Evolutionary conservation across 345 rosid genomes (phyloP), one percentile per base, ranked within the genome.

Genomic region (Eucalyptus albens): DNA sequence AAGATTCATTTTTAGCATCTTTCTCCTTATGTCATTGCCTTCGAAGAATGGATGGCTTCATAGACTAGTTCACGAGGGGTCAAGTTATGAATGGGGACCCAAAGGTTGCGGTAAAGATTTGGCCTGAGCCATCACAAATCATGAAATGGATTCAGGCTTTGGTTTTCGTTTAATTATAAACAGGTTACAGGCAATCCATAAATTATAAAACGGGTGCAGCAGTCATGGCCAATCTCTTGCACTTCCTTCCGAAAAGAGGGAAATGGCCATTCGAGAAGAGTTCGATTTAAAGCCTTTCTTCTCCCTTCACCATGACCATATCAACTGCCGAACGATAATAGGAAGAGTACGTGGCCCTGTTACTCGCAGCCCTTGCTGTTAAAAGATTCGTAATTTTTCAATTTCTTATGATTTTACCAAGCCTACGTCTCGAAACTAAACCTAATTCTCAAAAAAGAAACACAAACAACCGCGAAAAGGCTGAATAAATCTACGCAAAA

Each of bases 401-500:
- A 37, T 77, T 40, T 37, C 27, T 77, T 11, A 37, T 21, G 83
- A 77, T 21, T 37, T 72, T 19, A 72, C 45, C 62, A 24, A 56
- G 6, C 62, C 26, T 21, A 21, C 9, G 83, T 37, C 44, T 37
- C 15, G 3, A 72, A 37, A 19, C 27, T 72, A 72, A 72, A 72
- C 83, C 83, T 72, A 72, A 72, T 72, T 72, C 15, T 37, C 15
- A 37, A 87, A 59, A 24, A 59, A 10, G n/a, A 59, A 49, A 50
- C 10, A 22, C 53, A n/a, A 40, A 45, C 31, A 45, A 19, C 13
- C 51, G 51, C 62, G 15, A 17, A 50, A 53, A 53, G 27, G 65
- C 26, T 9, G 50, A 86, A 91, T 72, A 86, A 92, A 90, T 51
- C 88, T 90, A 93, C 90, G 92, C 89, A 86, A 94, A 92, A 92